Evolutionary conservation across 768 basidiomycete genomes (phyloP).

Genomic region (Daedalea quercina): DNA sequence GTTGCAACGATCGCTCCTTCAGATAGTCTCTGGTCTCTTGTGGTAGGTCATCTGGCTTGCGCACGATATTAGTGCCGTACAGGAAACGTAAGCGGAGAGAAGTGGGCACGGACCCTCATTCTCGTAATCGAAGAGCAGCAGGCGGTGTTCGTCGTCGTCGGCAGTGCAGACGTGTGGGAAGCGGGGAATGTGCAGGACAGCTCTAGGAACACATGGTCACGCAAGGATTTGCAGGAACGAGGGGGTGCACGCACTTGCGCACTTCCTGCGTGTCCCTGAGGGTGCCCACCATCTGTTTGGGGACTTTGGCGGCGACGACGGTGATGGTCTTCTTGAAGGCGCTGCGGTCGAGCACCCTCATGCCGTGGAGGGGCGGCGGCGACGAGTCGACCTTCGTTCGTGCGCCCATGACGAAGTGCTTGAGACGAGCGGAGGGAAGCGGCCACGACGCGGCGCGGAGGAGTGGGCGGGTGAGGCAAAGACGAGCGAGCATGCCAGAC

Average conservation of each 20-base stretch:
- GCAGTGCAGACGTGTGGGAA: constrained; percentile 49
- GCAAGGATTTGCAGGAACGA: background rate
- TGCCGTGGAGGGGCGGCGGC: constrained; percentile 12
- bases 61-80: constrained; percentile 13
- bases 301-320: constrained; percentile 62
- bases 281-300: constrained; percentile 44
- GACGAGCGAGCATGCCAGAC: constrained; percentile 4
- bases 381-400: constrained; percentile 1
- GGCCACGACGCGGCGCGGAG: background rate
- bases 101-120: constrained; percentile 42
- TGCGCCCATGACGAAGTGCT: background rate
- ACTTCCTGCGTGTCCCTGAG: constrained; percentile 54
- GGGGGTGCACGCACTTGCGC: constrained; percentile 43
- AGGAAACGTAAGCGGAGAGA: constrained; percentile 6
- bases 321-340: constrained; percentile 61
- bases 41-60: constrained; percentile 66
- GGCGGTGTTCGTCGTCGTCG: constrained; percentile 41
- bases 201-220: constrained; percentile 28
- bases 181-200: constrained; percentile 63
- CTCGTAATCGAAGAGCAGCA: constrained; percentile 61
- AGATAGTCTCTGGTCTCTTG: constrained; percentile 50
- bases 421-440: background rate
- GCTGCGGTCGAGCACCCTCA: constrained; percentile 49
- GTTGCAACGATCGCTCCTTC: constrained; percentile 42
- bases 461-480: background rate